phyloP scores from a whole-genome alignment of 768 basidiomycete species.

The Mycena rebaudengoi region DNA sequence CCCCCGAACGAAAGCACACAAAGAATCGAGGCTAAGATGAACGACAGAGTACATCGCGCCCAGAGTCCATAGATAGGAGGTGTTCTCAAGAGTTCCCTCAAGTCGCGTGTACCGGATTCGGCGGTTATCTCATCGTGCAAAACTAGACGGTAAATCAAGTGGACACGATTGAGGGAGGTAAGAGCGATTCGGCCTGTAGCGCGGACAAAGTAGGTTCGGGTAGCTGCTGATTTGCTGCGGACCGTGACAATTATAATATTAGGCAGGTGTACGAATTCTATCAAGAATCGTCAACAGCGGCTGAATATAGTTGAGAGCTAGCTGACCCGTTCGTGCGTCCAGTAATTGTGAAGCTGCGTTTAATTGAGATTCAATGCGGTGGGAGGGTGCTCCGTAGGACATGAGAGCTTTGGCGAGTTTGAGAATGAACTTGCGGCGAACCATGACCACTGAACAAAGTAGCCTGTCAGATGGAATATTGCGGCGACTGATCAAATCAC shows the following conservation, averaged over 20 bases:
- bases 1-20: conserved; percentile 86
- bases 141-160: conserved; percentile 86
- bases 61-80: conserved; percentile 75
- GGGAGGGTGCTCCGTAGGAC: conserved; percentile 94
- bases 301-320: not conserved
- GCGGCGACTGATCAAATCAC: too few species aligned
- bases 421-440: conserved; percentile 77
- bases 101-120: conserved; percentile 71
- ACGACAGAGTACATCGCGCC: conserved; percentile 77
- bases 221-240: conserved; percentile 75
- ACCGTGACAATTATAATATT: conserved; percentile 85
- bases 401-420: conserved; percentile 89
- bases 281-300: not conserved
- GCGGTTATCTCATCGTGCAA: conserved; percentile 84
- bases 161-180: conserved; percentile 82
- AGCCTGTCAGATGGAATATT: conserved; percentile 41
- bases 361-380: conserved; percentile 91
- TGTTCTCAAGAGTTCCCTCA: conserved; percentile 69
- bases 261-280: conserved; percentile 84
- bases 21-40: conserved; percentile 81
- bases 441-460: conserved; percentile 48
- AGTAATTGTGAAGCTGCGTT: conserved; percentile 81
- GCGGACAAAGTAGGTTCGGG: conserved; percentile 88
- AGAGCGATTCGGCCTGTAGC: conserved; percentile 83
- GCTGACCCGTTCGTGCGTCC: conserved; percentile 70